Evolutionary conservation across 1,284 basidiomycete genomes (phyloP), one percentile per base, ranked within the genome.

Genomic region (Mycosarcoma maydis): DNA sequence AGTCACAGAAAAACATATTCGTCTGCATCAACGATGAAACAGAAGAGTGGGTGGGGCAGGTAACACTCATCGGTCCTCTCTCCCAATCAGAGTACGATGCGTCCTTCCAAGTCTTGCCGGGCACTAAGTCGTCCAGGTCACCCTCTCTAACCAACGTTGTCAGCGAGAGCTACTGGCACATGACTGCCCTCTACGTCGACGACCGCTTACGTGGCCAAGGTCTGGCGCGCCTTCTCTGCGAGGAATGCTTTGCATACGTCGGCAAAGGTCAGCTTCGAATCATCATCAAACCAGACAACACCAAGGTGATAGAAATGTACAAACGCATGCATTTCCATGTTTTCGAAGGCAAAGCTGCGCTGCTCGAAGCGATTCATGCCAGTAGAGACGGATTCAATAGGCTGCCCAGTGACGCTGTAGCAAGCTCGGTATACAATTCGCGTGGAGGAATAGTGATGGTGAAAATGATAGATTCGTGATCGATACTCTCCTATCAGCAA

Each of bases 101-200:
- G 14, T 47, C 56, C 24, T 59, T 59, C 20, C 45, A 37, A 14
- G 22, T 47, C 6, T 19, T 46, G 2, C 39, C 45, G 3, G 33
- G 19, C 17, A 41, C 43, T 9, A 24, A 36, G 10, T 26, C 24
- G 20, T 37, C 56, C 23, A 22, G 22, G 22, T 49, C 44, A 4
- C 44, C 46, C 3, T 27, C 41, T 2, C 24, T 52, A 4, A 19
- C 23, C 4, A 39, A 40, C 23, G 38, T 22, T 7, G 3, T 36
- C 23, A n/a, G n/a, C 16, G 49, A 29, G 6, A 3, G 11, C 2
- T 59, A 46, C 39, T 59, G 56, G 56, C 56, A 59, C 42, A 49
- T 59, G 46, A 59, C 56, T 13, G 46, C 56, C 0, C 51, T 59
- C 3, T 59, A 59, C 43, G 56, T 59, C 20, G 56, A 59, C 22